Conservation (phyloP, 1,284 basidiomycete species). For the Crocinoboletus sp. region DNA sequence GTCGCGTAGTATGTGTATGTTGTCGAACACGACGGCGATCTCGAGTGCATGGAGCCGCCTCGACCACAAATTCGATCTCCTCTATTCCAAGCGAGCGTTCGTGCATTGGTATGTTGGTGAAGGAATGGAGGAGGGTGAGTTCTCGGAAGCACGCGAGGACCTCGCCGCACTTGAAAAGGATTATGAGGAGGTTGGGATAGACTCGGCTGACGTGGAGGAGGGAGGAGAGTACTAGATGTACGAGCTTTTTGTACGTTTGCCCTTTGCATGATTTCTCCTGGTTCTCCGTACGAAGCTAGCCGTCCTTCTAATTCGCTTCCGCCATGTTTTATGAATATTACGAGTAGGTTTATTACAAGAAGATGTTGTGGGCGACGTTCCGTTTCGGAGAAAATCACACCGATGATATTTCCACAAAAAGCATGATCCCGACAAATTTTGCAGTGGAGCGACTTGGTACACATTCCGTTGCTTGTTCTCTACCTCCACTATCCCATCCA, state of each 20-base stretch:
- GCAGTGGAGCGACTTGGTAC: not conserved
- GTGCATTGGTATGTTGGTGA: conserved; percentile 96
- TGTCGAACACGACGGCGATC: conserved; percentile 86
- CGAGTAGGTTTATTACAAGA: conserved; percentile 19
- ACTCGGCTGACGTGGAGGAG: conserved; percentile 82
- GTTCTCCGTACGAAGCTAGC: conserved; percentile 24
- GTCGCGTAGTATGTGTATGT: conserved; percentile 85
- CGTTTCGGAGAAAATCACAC: no score
- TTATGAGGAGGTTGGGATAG: conserved; percentile 93
- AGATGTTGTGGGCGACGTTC: no score
- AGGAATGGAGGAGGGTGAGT: conserved; percentile 99
- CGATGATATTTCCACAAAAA: conserved; percentile 26
- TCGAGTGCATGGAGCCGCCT: conserved; percentile 86
- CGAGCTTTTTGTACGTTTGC: conserved; percentile 7
- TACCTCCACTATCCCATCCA: not conserved
- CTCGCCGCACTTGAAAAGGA: conserved; percentile 97
- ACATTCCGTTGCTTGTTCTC: conserved; percentile 5
- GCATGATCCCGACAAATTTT: conserved; percentile 23
- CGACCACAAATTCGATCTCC: conserved; percentile 94
- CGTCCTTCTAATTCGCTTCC: conserved; percentile 29
- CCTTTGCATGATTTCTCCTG: conserved; percentile 14
- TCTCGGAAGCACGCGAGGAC: conserved; percentile 97
- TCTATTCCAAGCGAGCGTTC: conserved; percentile 91
- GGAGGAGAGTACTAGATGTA: conserved; percentile 65
- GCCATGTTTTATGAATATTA: conserved; percentile 28